Evolutionary conservation across 495 filamentous ascomycete species (phyloP), one percentile per base, ranked within the genome.

Genomic region (Neurospora sp.): DNA sequence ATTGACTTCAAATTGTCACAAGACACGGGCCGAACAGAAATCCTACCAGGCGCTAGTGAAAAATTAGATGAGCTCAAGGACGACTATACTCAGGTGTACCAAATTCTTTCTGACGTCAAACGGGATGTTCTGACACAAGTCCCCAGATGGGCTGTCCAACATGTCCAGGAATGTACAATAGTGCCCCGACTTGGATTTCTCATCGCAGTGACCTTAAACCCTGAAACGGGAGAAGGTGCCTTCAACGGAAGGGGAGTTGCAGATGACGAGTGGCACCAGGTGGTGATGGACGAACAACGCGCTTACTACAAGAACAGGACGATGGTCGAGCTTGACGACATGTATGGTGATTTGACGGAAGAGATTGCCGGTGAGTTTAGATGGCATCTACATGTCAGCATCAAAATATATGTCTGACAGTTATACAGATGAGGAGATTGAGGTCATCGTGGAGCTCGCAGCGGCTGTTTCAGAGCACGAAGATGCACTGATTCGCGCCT

Each of bases 101-200:
- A 87, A 73, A 82, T 97, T 40, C 87, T 99, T 31, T 89, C 89
- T 12, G 80, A 87, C 40, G 87, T 92, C 16, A 89, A 89, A n/a
- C 84, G 85, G 31, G 83, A 87, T 6, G 84, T 97, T 70, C 86
- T 89, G 5, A 80, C 78, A 12, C 87, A 85, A 1, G 83, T 95
- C 14, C 95, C 96, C 0, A 83, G 83, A 76, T 85, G 82, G 81
- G 85, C 84, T 5, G 73, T 73, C 76, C 84, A 75, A 76, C 92
- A 79, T 82, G 86, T 82, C 78, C 90, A 72, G 82, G 90, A 78
- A 76, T 98, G 82, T 70, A 91, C 96, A 27, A 94, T 94, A 79
- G 93, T 97, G 76, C 94, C 94, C 11, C 93, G 97, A 78, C 87
- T 97, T 16, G 96, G 96, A 3, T 99, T 97, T 81, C 88, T 98